Conservation (phyloP, 2,329 filamentous ascomycete genomes). For the Sporothrix brasiliensis region DNA sequence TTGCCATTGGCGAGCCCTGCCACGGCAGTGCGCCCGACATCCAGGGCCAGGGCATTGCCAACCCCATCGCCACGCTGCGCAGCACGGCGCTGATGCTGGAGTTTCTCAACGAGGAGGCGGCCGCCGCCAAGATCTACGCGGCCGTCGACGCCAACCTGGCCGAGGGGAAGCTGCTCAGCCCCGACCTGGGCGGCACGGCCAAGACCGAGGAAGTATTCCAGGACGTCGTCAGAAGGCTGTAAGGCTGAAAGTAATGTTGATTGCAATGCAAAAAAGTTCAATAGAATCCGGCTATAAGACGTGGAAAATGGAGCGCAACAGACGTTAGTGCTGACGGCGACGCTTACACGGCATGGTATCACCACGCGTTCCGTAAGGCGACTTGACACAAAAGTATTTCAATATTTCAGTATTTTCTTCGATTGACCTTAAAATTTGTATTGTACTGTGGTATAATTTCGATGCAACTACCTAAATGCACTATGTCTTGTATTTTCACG, state of each 20-base stretch:
- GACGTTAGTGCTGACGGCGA: not conserved
- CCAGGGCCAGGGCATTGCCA: conserved; percentile 87
- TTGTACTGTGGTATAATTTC: not conserved
- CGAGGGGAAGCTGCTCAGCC: conserved; percentile 79
- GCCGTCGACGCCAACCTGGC: conserved; percentile 89
- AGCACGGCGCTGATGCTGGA: conserved; percentile 94
- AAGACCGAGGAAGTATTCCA: conserved; percentile 83
- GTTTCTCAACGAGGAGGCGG: conserved; percentile 84
- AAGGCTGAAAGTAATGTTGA: conserved; percentile 40
- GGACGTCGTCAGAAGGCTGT: conserved; percentile 83
- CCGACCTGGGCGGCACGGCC: conserved; percentile 86
- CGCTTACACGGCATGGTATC: conserved; percentile 2
- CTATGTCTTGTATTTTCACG: not conserved
- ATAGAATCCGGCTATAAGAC: not conserved
- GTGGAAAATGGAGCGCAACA: not conserved
- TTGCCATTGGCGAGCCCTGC: conserved; percentile 97
- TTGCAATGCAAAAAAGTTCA: conserved; percentile 20
- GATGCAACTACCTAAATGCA: not conserved
- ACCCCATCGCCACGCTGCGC: conserved; percentile 92
- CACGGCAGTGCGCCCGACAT: conserved; percentile 97
- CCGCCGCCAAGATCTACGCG: conserved; percentile 85
- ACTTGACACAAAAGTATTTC: too few relatives aligned
- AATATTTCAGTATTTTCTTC: not conserved
- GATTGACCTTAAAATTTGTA: not conserved
- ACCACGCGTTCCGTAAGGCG: not conserved